Percentiles rank a stretch among this genome's conserved stretches.
phyloP scores from a whole-genome alignment of 768 basidiomycete species.

The Sarcodon sp. region DNA sequence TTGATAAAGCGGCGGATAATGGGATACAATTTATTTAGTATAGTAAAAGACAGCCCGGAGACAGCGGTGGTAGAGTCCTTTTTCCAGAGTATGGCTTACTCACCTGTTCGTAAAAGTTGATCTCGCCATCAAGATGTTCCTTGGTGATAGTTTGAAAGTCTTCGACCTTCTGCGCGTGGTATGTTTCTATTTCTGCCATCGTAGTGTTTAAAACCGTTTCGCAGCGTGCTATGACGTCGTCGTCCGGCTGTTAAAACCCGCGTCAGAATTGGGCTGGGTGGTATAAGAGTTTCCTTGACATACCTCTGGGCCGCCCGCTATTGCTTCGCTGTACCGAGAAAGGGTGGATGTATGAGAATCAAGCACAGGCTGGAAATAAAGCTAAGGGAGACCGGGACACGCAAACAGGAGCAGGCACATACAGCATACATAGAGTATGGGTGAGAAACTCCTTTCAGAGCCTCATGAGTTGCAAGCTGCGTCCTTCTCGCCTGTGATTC shows the following conservation, averaged over 20 bases:
- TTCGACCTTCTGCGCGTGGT: slow-evolving; percentile 61
- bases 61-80: background rate
- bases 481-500: slow-evolving; percentile 50
- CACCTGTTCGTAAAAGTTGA: slow-evolving; percentile 63
- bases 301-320: slow-evolving; percentile 11
- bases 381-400: background rate
- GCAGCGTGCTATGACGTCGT: slow-evolving; percentile 59
- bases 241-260: slow-evolving; percentile 31
- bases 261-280: background rate
- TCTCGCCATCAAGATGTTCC: slow-evolving; percentile 72
- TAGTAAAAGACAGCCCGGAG: background rate
- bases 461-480: slow-evolving; percentile 64
- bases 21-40: background rate
- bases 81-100: background rate
- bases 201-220: slow-evolving; percentile 85
- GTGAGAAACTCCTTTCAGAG: slow-evolving; percentile 65
- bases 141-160: slow-evolving; percentile 47
- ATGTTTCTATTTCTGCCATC: slow-evolving; percentile 79
- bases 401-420: slow-evolving; percentile 2
- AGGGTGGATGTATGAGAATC: slow-evolving; percentile 68
- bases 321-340: slow-evolving; percentile 48
- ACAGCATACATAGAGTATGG: slow-evolving; percentile 64
- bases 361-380: slow-evolving; percentile 38
- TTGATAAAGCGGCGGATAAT: slow-evolving; percentile 10
- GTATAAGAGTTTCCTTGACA: slow-evolving; percentile 15